These are phyloP conservation scores for Setaria viridis DNA, from an alignment of 202 grass and related monocot species.

Conservation along the genomic window DNA sequence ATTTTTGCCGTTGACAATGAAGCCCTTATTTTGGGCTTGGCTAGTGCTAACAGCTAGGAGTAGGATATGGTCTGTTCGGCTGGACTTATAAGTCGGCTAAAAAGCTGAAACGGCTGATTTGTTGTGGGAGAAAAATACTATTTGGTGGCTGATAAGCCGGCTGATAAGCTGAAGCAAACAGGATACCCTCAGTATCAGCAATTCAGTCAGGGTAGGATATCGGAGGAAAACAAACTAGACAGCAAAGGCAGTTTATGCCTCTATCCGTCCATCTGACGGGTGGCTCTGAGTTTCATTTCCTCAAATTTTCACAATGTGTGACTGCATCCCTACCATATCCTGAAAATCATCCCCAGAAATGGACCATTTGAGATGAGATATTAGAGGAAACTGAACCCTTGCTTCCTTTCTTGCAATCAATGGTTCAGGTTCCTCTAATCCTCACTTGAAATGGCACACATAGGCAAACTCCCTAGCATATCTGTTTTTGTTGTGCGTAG, in stretches of 20 bases:
- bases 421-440: constrained; percentile 52
- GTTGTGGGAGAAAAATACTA: too few relatives aligned
- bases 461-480: not conserved
- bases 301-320: constrained; percentile 38
- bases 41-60: not conserved
- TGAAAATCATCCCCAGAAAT: not conserved
- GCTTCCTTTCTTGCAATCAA: not conserved
- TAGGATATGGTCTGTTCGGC: too few relatives aligned
- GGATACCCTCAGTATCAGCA: not conserved
- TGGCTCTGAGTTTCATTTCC: constrained; percentile 22
- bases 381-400: constrained; percentile 67
- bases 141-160: too few relatives aligned
- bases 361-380: constrained; percentile 27
- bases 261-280: not conserved
- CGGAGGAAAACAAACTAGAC: constrained; percentile 53
- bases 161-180: too few relatives aligned
- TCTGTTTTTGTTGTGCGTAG: not conserved
- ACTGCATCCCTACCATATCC: not conserved
- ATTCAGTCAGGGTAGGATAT: constrained; percentile 32
- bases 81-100: too few relatives aligned
- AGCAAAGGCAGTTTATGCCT: not conserved
- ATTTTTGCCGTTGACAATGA: too few relatives aligned
- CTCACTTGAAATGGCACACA: constrained; percentile 17
- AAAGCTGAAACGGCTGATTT: too few relatives aligned
- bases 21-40: too few relatives aligned